A percentile compares a stretch with the other conserved stretches of the same genome.
These are phyloP conservation scores for Lentinula detonsa DNA, from an alignment of 768 basidiomycete genomes.

Conservation along the genomic window DNA sequence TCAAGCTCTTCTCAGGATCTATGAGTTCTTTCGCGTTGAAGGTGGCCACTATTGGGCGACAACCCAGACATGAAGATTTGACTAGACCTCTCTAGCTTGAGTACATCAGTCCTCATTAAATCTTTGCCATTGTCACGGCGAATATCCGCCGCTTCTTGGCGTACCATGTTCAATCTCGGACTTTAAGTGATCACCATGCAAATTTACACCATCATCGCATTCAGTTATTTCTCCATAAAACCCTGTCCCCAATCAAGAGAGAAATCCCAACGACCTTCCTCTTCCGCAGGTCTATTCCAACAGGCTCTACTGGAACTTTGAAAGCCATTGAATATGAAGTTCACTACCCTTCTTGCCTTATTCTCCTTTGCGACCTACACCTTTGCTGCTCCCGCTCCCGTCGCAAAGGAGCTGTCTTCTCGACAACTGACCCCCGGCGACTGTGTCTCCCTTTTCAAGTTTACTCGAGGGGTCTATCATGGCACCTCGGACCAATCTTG, in stretches of 20 bases:
- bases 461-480: neutral
- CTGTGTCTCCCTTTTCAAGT: conserved; percentile 3
- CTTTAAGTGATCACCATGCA: neutral
- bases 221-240: neutral
- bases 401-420: neutral
- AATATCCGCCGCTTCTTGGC: neutral
- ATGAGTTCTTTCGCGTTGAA: too few relatives aligned
- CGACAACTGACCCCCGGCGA: neutral
- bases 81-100: too few relatives aligned
- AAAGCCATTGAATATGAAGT: neutral
- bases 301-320: neutral
- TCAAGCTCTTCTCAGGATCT: too few relatives aligned
- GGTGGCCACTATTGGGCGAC: too few relatives aligned
- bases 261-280: neutral
- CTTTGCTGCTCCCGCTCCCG: neutral
- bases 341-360: neutral
- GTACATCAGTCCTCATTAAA: too few relatives aligned
- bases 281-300: neutral
- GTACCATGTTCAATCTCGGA: neutral
- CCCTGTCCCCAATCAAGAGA: neutral
- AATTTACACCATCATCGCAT: neutral
- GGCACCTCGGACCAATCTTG: neutral
- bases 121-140: neutral
- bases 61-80: too few relatives aligned
- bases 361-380: neutral